Conservation (phyloP, 1,284 basidiomycete species). For the Caloboletus firmus region DNA sequence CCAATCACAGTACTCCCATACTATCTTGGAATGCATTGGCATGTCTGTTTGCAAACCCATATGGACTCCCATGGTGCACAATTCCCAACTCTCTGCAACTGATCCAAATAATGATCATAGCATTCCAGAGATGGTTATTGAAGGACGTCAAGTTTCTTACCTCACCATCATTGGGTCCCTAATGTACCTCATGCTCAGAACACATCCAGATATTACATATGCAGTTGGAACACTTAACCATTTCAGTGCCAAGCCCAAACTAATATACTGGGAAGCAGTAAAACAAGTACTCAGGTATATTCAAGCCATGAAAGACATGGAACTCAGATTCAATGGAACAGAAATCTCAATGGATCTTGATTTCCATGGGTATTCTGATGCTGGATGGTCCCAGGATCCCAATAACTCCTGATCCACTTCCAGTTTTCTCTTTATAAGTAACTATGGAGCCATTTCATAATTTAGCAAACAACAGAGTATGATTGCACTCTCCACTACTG, state of each 20-base stretch:
- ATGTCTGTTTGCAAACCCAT: background rate
- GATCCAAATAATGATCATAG: no score
- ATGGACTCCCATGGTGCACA: conserved; percentile 1
- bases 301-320: background rate
- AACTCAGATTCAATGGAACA: background rate
- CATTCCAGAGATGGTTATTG: no score
- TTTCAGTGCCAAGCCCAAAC: background rate
- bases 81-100: no score
- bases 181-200: background rate
- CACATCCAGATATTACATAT: background rate
- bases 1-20: conserved; percentile 1
- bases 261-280: background rate
- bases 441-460: no score
- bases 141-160: background rate
- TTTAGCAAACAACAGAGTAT: no score
- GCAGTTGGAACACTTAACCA: background rate
- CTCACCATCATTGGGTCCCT: no score
- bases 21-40: background rate
- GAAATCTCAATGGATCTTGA: background rate
- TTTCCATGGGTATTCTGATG: background rate
- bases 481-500: no score
- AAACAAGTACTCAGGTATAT: background rate
- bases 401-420: no score
- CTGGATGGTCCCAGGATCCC: background rate
- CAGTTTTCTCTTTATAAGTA: no score